phyloP scores from a whole-genome alignment of 2,329 filamentous ascomycete species.

The Arthrocladium fulminans region DNA sequence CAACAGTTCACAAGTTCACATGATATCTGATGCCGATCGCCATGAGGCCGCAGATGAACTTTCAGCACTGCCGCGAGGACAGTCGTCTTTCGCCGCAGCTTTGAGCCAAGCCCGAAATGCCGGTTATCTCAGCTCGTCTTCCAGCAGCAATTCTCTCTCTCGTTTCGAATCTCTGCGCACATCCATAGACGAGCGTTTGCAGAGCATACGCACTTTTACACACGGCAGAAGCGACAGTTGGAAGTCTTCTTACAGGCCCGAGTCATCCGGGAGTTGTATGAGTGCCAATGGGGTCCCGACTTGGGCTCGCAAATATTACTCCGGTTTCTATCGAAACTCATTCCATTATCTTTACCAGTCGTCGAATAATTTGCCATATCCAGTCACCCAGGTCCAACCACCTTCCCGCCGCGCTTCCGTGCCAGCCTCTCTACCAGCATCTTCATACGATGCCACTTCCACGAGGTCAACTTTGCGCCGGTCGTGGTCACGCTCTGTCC shows the following conservation, averaged over 20 bases:
- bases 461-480: slow-evolving; percentile 13
- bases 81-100: slow-evolving; percentile 16
- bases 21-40: slow-evolving; percentile 15
- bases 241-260: slow-evolving; percentile 16
- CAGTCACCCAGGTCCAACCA: slow-evolving; percentile 7
- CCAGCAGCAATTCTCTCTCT: slow-evolving; percentile 15
- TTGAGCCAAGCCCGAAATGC: slow-evolving; percentile 13
- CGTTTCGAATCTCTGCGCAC: slow-evolving; percentile 20
- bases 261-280: slow-evolving; percentile 37
- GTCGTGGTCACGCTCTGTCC: slow-evolving; percentile 12
- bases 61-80: slow-evolving; percentile 17
- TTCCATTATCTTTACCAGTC: slow-evolving; percentile 19
- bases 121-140: slow-evolving; percentile 12
- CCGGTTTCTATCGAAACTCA: slow-evolving; percentile 20
- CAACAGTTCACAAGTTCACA: slow-evolving; percentile 17
- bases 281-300: slow-evolving; percentile 36
- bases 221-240: neutral
- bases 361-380: slow-evolving; percentile 15
- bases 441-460: slow-evolving; percentile 23
- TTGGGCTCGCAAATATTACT: slow-evolving; percentile 57
- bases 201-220: slow-evolving; percentile 29
- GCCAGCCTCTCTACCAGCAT: slow-evolving; percentile 9
- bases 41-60: slow-evolving; percentile 24
- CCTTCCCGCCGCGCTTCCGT: slow-evolving; percentile 11
- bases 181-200: slow-evolving; percentile 23